Base-by-base conservation (phyloP, 2,329 filamentous ascomycete species). In the Fusarium sp. region DNA sequence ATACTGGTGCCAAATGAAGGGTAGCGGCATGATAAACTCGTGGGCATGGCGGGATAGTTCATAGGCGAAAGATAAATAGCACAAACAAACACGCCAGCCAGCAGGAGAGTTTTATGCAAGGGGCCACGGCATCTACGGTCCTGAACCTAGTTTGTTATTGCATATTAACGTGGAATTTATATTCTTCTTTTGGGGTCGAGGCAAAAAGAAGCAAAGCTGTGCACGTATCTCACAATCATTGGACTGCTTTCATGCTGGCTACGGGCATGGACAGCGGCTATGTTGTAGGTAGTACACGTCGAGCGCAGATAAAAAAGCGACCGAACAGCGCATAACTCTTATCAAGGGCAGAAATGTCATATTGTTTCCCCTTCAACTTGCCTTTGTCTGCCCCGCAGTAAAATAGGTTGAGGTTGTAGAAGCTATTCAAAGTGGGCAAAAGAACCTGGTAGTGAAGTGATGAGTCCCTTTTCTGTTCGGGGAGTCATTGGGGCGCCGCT, bases 21-120 rank as follows among this genome's bases (percentile, higher is more conserved):
- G 35, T 57, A 59, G 55, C 59, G 60, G 57, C 46, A 72, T 66
- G 56, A 72, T 52, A 58, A 48, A 56, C 64, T 71, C 60, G 52
- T 72, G 69, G 60, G 60, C 54, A 46, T 60, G 49, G 48, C 52
- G 40, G 33, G 60, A 67, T 58, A 66, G 49, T 72, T 71, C 41
- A 57, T 52, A 37, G 48, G 38, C 37, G 45, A 71, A 71, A 41
- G 40, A 42, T 32, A 30, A 38, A 57, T 56, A 45, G 23, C 32
- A 26, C 17, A 49, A 26, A 40, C 48, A 38, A 46, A 64, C 62
- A 65, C 69, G 69, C 69, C 69, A 66, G 44, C 60, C 50, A 26
- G 50, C 23, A 61, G 69, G 65, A 60, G 61, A 57, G 60, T 50
- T 64, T 70, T 70, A 66, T 72, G 69, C 69, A 72, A 70, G 69